Evolutionary conservation across 148 eudicot species (phyloP), one percentile per base, ranked within the genome.

Genomic region (Chenopodium formosanum): DNA sequence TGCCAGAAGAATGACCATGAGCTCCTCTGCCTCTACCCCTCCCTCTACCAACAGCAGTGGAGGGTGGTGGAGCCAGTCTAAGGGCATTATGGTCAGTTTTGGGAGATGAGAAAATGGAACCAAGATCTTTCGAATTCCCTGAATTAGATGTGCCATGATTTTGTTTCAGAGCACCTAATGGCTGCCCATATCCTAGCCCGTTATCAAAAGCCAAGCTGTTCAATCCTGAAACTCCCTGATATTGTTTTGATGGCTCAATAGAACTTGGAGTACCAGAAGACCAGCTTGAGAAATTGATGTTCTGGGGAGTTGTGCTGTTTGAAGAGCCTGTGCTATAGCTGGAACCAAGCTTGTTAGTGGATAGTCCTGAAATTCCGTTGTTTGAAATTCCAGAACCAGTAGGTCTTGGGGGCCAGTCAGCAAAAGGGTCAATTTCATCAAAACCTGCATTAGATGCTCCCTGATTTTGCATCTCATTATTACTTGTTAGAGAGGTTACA

Each of bases 41-140:
- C 32, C 90, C 96, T 89, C 93, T 88, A 23, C 98, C 98, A 46
- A 94, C 90, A 82, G 94, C 88, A 73, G 91, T 94, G 46, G 89
- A 50, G 3, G 99, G 99, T 25, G 99, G 99, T 22, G 99, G 99
- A 74, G 99, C 99, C 73, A 96, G 88, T 85, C 88, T 92, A 62
- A 79, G 92, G 75, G 98, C 97, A 80, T 84, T 81, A 64, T 83
- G 86, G 47, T 90, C 93, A 78, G 74, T 90, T 81, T 86, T 93
- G 73, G 83, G 73, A 12, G 99, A 80, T 73, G 85, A 74, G 79
- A 96, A 96, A 74, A 94, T 94, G 37, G 97, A 93, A 52, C 95
- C 91, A 67, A 95, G 72, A 87, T 94, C 95, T 22, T 88, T 76
- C 20, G 90, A 76, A 82, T 83, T 85, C 83, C 87, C 84, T 12